Base-by-base conservation (phyloP, 2,329 filamentous ascomycete genomes). In the Thielaviopsis punctulata region DNA sequence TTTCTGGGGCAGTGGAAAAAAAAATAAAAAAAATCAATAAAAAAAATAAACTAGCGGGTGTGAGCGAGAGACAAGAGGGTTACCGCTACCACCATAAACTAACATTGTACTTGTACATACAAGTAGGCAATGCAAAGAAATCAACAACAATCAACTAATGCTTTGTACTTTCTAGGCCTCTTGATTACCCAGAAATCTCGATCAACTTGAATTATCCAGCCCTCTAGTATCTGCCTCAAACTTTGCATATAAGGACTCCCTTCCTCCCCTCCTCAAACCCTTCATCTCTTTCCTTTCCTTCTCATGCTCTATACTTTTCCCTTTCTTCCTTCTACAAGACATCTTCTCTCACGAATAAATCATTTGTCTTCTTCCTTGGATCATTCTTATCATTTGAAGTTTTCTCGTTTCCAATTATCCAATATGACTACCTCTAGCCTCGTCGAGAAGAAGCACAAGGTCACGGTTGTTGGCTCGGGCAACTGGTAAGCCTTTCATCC, bases 391-490 rank as follows among this genome's bases (percentile, higher is more conserved):
- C 30, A 41, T 18, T 47, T 39, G 15, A 36, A 53, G 10, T 33
- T 30, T 21, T 18, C n/a, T 30, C 36, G 7, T 8, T 23, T 43
- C n/a, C 27, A 51, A 36, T 45, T 51, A 46, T 27, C 43, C 51
- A 61, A 52, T 23, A 62, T 62, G 60, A 58, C 62, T 54, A 62
- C 60, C 48, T 62, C 74, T 43, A 72, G 69, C 55, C 67, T 73
- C 52, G 68, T 76, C 57, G 69, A 72, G 56, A 84, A 79, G 70
- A 88, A 84, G 69, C 88, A 95, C 77, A 93, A 88, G 74, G 86
- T 95, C 62, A 89, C 88, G 56, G 79, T 98, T 50, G 79, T 98
- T 59, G 92, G 92, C 60, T 96, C 90, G 50, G 92, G 92, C 62
- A 98, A 98, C 68, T 98, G 92, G 88, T 90, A 72, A 56, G 73